Evolutionary conservation across 495 filamentous ascomycete species (phyloP).

Genomic region (Bombardia bombarda): DNA sequence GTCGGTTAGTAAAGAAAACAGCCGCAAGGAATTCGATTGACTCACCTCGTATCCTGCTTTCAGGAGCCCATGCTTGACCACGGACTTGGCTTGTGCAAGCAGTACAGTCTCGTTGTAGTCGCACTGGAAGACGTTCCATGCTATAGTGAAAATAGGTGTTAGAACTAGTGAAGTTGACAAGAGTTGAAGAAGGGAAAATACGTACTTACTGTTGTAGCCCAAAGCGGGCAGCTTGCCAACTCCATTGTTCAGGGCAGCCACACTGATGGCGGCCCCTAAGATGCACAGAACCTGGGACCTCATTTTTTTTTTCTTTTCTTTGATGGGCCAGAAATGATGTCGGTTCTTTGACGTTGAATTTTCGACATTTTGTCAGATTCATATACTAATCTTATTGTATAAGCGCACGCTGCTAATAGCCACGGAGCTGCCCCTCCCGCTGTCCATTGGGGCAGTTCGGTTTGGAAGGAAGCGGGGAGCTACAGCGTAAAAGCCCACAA

Average conservation of each 20-base stretch:
- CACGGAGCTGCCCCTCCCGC: too few species aligned
- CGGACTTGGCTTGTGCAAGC: conserved; percentile 1
- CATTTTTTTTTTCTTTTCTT: too few species aligned
- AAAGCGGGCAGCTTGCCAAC: conserved; percentile 5
- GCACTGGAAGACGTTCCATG: conserved; percentile 5
- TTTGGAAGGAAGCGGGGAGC: too few species aligned
- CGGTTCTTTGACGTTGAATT: too few species aligned
- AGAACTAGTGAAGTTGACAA: not conserved
- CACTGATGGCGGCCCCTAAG: not conserved
- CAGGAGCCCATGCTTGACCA: conserved; percentile 3
- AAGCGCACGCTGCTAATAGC: too few species aligned
- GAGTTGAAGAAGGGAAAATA: not conserved
- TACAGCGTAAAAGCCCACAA: too few species aligned
- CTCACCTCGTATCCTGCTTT: conserved; percentile 4
- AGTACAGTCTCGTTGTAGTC: conserved; percentile 3
- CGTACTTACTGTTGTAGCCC: conserved; percentile 3
- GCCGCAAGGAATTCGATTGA: not conserved
- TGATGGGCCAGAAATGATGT: too few species aligned
- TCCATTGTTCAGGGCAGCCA: conserved; percentile 1
- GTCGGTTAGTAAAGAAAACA: not conserved
- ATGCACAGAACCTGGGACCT: too few species aligned
- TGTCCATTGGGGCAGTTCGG: too few species aligned
- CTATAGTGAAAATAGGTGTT: not conserved
- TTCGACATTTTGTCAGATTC: too few species aligned
- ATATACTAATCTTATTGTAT: too few species aligned